These are phyloP conservation scores for Tetradesmus obliquus DNA, from an alignment of 139 green algal genomes.

Conservation along the genomic window DNA sequence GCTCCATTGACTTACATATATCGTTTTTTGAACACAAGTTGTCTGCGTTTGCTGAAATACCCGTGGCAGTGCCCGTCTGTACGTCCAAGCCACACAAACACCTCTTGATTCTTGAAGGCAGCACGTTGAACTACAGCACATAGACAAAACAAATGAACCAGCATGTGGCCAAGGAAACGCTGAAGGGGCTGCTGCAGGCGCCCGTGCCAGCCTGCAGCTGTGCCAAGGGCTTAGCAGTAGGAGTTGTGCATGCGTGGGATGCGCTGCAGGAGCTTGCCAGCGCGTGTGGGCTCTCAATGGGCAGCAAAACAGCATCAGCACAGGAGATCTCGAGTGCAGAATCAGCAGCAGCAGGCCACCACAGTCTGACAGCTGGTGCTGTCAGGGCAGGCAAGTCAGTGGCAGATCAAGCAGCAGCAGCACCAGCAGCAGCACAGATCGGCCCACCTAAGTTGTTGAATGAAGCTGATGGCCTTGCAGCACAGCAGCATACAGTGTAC, in stretches of 20 bases:
- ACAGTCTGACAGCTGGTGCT: not conserved
- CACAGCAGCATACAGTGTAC: slow-evolving; percentile 2
- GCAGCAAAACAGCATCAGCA: not conserved
- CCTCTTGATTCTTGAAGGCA: not conserved
- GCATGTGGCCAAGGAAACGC: not conserved
- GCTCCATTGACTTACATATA: not conserved
- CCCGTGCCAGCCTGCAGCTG: slow-evolving; percentile 31
- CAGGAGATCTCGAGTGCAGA: not conserved
- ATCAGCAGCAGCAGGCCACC: not conserved
- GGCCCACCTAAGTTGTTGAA: not conserved
- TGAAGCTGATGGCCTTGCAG: not conserved
- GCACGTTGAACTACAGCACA: not conserved
- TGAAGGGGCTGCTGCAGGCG: not conserved
- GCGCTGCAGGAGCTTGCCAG: slow-evolving; percentile 9
- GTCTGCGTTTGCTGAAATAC: too few relatives aligned
- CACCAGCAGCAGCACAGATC: not conserved
- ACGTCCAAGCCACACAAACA: not conserved
- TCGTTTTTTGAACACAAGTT: too few relatives aligned
- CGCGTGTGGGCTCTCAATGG: not conserved
- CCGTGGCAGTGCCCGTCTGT: too few relatives aligned
- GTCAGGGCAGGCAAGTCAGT: not conserved
- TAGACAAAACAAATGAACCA: not conserved
- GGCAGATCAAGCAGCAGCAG: not conserved
- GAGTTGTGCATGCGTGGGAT: not conserved
- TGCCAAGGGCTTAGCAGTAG: slow-evolving; percentile 27